A percentile compares a stretch with the other conserved stretches of the same genome.
phyloP scores from a whole-genome alignment of 2,329 filamentous ascomycete species.

The Phoma herbarum region DNA sequence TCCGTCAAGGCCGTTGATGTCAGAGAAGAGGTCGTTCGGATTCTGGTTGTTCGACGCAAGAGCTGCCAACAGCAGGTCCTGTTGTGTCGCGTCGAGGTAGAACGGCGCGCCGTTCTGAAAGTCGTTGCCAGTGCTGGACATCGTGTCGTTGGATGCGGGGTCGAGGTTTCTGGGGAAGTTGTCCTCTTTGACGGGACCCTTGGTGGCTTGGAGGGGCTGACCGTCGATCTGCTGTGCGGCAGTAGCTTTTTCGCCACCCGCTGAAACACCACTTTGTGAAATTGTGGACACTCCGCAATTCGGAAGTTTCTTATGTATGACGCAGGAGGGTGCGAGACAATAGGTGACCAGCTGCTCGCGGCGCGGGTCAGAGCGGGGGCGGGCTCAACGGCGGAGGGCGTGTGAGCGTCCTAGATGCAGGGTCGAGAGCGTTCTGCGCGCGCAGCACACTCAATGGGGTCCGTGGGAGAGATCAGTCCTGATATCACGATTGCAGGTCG shows the following conservation, averaged over 20 bases:
- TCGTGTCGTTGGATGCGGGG: conserved; percentile 38
- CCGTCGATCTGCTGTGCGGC: conserved; percentile 6
- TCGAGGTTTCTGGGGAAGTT: conserved; percentile 6
- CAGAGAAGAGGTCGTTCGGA: conserved; percentile 41
- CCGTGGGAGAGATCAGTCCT: conserved; percentile 6
- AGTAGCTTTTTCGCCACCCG: conserved; percentile 20
- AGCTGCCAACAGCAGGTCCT: conserved; percentile 59
- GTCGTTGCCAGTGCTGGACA: conserved; percentile 51
- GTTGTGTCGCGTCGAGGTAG: conserved; percentile 58
- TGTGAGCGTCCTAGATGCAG: conserved; percentile 3
- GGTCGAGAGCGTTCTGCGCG: conserved; percentile 15
- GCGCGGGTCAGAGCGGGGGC: conserved; percentile 23
- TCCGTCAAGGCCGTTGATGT: conserved; percentile 12
- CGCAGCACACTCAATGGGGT: conserved; percentile 20
- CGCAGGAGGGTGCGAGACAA: conserved; percentile 18
- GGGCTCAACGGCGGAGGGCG: conserved; percentile 6
- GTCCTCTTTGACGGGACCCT: neutral
- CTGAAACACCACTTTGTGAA: conserved; percentile 3
- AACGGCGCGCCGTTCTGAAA: conserved; percentile 52
- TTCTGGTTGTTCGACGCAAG: conserved; percentile 57
- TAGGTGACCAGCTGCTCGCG: conserved; percentile 16
- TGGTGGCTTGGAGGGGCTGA: conserved; percentile 7
- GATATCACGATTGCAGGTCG: conserved; percentile 8
- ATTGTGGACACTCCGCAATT: conserved; percentile 12
- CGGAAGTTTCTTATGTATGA: conserved; percentile 22